These are phyloP conservation scores for Aspergillus funiculosus DNA, from an alignment of 495 filamentous ascomycete species.

Conservation along the genomic window DNA sequence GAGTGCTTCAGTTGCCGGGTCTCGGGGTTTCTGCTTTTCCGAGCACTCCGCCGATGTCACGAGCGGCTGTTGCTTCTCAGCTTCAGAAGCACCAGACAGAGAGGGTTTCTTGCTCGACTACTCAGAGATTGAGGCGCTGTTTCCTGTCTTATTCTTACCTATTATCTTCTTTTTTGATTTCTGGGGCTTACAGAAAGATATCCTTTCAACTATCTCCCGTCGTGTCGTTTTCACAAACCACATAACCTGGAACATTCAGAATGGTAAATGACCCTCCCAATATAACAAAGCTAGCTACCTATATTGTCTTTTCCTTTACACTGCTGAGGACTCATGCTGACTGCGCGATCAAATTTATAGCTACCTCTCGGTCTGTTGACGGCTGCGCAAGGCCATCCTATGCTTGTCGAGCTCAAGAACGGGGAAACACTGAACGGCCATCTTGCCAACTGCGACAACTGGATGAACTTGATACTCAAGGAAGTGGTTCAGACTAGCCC, in stretches of 20 bases:
- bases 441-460: slow-evolving; percentile 92
- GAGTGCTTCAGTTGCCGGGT: slow-evolving; percentile 3
- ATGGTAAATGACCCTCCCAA: slow-evolving; percentile 20
- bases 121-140: too few relatives aligned
- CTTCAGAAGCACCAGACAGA: slow-evolving; percentile 10
- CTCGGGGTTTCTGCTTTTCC: slow-evolving; percentile 33
- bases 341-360: slow-evolving; percentile 43
- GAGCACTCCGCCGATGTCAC: slow-evolving; percentile 18
- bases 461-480: slow-evolving; percentile 97
- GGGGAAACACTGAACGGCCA: slow-evolving; percentile 97
- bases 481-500: slow-evolving; percentile 97
- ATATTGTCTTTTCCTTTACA: neutral
- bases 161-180: neutral
- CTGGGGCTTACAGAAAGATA: neutral
- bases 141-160: too few relatives aligned
- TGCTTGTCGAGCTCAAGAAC: slow-evolving; percentile 99
- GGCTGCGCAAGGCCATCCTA: slow-evolving; percentile 94
- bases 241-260: neutral
- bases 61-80: slow-evolving; percentile 15
- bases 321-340: slow-evolving; percentile 3
- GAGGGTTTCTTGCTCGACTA: too few relatives aligned
- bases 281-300: neutral
- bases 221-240: neutral
- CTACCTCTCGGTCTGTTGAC: slow-evolving; percentile 88
- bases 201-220: neutral